Evolutionary conservation across 2,329 filamentous ascomycete genomes (phyloP), one percentile per base, ranked within the genome.

Genomic region (Diaporthe ampelina): DNA sequence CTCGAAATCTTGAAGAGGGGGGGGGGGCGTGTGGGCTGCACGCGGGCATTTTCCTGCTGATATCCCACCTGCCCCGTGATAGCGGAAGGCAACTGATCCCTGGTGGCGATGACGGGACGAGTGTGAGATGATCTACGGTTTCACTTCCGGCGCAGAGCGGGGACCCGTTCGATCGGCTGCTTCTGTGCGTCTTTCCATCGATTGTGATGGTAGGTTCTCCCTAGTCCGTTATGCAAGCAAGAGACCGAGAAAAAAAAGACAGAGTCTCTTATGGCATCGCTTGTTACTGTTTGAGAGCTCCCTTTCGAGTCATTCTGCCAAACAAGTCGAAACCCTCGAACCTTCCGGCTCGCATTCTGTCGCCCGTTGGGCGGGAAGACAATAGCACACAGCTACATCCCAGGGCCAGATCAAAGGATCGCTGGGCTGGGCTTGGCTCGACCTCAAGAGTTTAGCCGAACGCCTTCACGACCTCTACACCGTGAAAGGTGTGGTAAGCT

Each of bases 61-160:
- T 52, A 32, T 68, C 32, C n/a, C 59, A n/a, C 40, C 2, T 63
- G 40, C 59, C 45, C 32, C 45, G 63, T 68, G 32, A 26, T 40
- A 58, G 43, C 57, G 26, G 26, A 56, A 35, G 54, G 56, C 11
- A 37, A 37, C 24, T 61, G 58, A 58, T 58, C 57, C 57, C 54
- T 50, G 56, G 48, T 40, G 67, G 50, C 48, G 37, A 50, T 65
- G 73, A 54, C 48, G 70, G 70, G 59, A 65, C 35, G 70, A 67
- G 58, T 67, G 70, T 67, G 70, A 72, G 70, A 72, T 72, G 70
- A 72, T 72, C 70, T 72, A 67, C 70, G 70, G 70, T 67, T 72
- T 72, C 70, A 72, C 58, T 72, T 72, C 61, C 59, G 58, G 58
- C 70, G 54, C 70, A 52, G 58, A 67, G 59, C 70, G 59, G 58